Percentiles rank a stretch among this genome's conserved stretches.
Conservation (phyloP, 2,329 filamentous ascomycete genomes). For the Colletotrichum sp. region DNA sequence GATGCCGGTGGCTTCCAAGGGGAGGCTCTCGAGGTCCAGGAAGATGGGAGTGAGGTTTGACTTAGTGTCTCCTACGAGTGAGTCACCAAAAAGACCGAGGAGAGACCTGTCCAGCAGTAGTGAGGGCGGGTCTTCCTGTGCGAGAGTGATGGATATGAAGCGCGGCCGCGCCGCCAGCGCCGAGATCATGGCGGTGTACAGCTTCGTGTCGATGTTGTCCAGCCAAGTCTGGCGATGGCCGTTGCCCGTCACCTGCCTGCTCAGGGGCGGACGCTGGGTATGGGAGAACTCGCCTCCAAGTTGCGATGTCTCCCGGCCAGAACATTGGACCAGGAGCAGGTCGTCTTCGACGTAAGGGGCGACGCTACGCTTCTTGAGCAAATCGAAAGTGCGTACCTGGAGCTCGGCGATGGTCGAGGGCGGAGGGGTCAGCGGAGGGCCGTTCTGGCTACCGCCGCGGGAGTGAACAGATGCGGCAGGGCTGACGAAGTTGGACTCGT, state of each 20-base stretch:
- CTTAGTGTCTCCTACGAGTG: constrained; percentile 77
- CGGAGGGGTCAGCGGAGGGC: constrained; percentile 72
- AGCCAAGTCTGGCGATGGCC: constrained; percentile 53
- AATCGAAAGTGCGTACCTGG: constrained; percentile 80
- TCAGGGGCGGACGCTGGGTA: constrained; percentile 30
- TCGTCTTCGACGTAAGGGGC: constrained; percentile 71
- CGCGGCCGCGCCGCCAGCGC: constrained; percentile 66
- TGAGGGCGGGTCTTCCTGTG: constrained; percentile 75
- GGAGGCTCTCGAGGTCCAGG: constrained; percentile 80
- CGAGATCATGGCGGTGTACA: constrained; percentile 68
- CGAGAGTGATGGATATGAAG: constrained; percentile 77
- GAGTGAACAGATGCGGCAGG: constrained; percentile 45
- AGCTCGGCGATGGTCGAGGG: constrained; percentile 81
- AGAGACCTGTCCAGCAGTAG: constrained; percentile 74
- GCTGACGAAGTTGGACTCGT: constrained; percentile 71
- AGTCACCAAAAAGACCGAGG: constrained; percentile 70
- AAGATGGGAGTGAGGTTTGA: constrained; percentile 84
- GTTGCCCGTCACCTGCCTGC: constrained; percentile 41
- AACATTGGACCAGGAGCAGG: constrained; percentile 82
- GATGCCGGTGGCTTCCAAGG: constrained; percentile 90
- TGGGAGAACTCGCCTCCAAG: constrained; percentile 42
- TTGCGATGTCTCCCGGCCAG: constrained; percentile 61
- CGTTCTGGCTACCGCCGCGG: constrained; percentile 38
- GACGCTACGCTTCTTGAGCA: constrained; percentile 80
- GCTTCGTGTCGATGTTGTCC: constrained; percentile 65